Conservation (phyloP, 1,284 basidiomycete genomes). For the Ganoderma resinaceum region DNA sequence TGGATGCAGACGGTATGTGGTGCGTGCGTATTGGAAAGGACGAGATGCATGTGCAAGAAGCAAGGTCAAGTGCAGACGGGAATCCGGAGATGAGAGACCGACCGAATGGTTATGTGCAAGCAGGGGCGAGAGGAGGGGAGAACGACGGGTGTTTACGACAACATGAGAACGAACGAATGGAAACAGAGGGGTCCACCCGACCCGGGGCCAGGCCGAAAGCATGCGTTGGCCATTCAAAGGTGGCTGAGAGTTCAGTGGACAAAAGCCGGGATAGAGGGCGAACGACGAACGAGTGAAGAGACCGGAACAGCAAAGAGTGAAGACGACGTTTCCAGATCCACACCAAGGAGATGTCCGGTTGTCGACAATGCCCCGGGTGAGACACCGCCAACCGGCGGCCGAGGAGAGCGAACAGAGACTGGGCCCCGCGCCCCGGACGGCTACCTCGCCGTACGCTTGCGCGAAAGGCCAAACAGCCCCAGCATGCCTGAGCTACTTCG, state of each 20-base stretch:
- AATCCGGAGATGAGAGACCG: conserved; percentile 4
- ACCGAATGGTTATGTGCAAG: conserved; percentile 16
- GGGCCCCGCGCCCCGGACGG: neutral
- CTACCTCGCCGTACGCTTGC: conserved; percentile 46
- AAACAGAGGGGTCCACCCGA: conserved; percentile 11
- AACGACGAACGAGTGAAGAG: conserved; percentile 1
- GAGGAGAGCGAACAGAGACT: neutral
- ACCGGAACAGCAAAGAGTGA: neutral
- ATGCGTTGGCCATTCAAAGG: conserved; percentile 7
- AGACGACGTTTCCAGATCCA: neutral
- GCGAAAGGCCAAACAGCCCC: conserved; percentile 49
- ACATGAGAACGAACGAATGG: conserved; percentile 19
- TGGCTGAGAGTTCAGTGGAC: neutral
- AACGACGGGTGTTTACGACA: conserved; percentile 17
- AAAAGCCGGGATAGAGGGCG: conserved; percentile 1
- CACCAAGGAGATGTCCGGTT: neutral
- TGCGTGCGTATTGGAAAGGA: conserved; percentile 10
- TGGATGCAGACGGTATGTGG: conserved; percentile 11
- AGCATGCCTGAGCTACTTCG: conserved; percentile 65
- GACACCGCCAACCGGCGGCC: neutral
- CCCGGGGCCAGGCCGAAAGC: conserved; percentile 9
- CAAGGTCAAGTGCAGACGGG: conserved; percentile 19
- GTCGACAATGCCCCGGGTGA: neutral
- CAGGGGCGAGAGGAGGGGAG: conserved; percentile 11
- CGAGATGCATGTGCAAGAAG: conserved; percentile 22